phyloP scores from a whole-genome alignment of 257 asterid species.

The Catharanthus roseus region DNA sequence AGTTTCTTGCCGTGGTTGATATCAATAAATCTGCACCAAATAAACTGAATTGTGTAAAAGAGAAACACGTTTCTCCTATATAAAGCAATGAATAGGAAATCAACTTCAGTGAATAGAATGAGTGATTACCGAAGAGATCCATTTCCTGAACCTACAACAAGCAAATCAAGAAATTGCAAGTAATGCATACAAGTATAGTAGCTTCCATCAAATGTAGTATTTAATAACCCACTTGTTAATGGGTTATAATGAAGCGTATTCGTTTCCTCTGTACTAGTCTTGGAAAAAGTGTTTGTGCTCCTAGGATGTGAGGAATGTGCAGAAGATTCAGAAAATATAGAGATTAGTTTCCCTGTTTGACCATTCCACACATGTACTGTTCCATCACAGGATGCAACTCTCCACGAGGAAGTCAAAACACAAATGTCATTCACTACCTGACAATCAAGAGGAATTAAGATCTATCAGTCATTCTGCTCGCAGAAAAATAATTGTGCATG shows the following conservation, averaged over 20 bases:
- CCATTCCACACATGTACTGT: conserved; percentile 93
- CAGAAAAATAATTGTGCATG: not conserved
- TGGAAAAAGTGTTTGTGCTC: conserved; percentile 38
- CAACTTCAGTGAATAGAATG: conserved; percentile 8
- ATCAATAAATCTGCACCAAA: conserved; percentile 74
- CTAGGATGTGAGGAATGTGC: conserved; percentile 25
- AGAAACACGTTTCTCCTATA: not conserved
- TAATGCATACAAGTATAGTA: conserved; percentile 82
- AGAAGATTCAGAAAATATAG: conserved; percentile 65
- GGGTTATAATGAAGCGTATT: conserved; percentile 71
- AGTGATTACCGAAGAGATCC: conserved; percentile 79
- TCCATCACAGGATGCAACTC: conserved; percentile 99
- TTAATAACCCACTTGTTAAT: conserved; percentile 66
- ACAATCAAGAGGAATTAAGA: conserved; percentile 17
- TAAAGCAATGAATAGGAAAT: not conserved
- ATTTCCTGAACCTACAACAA: conserved; percentile 86
- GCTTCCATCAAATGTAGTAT: conserved; percentile 76
- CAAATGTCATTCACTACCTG: conserved; percentile 89
- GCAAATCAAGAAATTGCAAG: conserved; percentile 59
- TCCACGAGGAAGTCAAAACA: conserved; percentile 66
- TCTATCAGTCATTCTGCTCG: not conserved
- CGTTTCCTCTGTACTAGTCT: conserved; percentile 61
- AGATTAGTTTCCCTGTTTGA: conserved; percentile 70
- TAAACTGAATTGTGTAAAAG: conserved; percentile 8
- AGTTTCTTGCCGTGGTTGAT: conserved; percentile 81